Base-by-base conservation (phyloP, 768 basidiomycete species). In the Nidularia pulvinata region DNA sequence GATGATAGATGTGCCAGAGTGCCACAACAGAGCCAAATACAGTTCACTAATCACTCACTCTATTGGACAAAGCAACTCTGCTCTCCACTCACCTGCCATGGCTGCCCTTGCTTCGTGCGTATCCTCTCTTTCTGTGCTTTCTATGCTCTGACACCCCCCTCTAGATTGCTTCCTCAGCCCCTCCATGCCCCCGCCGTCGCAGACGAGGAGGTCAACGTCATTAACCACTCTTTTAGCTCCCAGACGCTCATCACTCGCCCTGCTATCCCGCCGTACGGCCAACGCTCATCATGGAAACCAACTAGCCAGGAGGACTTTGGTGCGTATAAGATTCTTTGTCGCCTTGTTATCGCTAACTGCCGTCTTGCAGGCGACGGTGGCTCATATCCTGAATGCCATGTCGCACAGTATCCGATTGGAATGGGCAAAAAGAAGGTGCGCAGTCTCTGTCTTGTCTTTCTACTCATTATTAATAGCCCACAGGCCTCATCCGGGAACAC, bases 401-500 rank as follows among this genome's bases (percentile, higher is more conserved):
- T 96, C 50, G 97, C 97, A 5, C 96, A 99, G 68, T 99, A 97
- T 75, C 96, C 96, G 9, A 69, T 98, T 57, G 93, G 93, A 53
- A 87, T 99, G 82, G 96, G 96, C 52, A 83, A 84, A 73, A 97
- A 97, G 82, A 95, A 95, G 84, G 94, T 88, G 50, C 57, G 84
- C 65, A 6, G 4, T 33, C 11, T 42, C 16, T 19, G 5, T 50
- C 6, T 33, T 10, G 10, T 37, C 10, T n/a, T 48, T 4, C n/a
- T 13, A 19, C 46, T 6, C 50, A 48, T 54, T 37, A 53, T 42
- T 57, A 25, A 46, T 13, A 57, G 36, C 33, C 45, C 22, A 44
- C 55, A 96, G 93, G 87, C 91, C 1, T 87, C 91, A 4, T 86
- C 91, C 22, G 96, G 96, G 5, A 96, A 95, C 63, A 98, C 97